Conservation (phyloP, 2,329 filamentous ascomycete species). For the Colletotrichum plurivorum region DNA sequence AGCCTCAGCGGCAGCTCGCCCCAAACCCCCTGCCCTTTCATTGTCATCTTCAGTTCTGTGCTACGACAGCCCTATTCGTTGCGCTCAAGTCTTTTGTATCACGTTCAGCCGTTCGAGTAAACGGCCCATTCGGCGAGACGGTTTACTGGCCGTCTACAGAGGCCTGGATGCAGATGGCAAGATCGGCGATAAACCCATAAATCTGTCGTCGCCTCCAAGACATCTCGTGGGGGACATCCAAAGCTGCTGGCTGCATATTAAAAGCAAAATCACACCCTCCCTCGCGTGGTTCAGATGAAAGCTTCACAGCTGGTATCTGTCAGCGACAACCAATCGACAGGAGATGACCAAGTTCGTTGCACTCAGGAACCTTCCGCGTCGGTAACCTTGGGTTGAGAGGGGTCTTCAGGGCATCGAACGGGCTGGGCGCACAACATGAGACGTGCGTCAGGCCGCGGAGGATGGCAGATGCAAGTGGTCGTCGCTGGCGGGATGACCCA, state of each 20-base stretch:
- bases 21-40: too few species aligned
- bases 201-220: background rate
- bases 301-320: background rate
- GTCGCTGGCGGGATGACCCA: conserved; percentile 3
- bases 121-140: too few species aligned
- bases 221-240: too few species aligned
- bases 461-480: background rate
- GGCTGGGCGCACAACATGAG: conserved; percentile 9
- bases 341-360: background rate
- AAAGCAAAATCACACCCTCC: background rate
- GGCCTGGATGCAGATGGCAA: too few species aligned
- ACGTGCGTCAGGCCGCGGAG: conserved; percentile 11
- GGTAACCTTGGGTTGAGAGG: background rate
- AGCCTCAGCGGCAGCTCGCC: too few species aligned
- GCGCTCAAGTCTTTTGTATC: too few species aligned
- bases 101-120: too few species aligned
- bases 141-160: too few species aligned
- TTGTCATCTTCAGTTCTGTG: too few species aligned
- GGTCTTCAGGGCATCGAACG: background rate
- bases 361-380: background rate
- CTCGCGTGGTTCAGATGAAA: background rate
- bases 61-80: too few species aligned
- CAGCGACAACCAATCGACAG: background rate
- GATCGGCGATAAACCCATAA: background rate
- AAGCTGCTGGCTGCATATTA: background rate